Evolutionary conservation across 2,329 filamentous ascomycete species (phyloP).

Genomic region (Botrytis elliptica): DNA sequence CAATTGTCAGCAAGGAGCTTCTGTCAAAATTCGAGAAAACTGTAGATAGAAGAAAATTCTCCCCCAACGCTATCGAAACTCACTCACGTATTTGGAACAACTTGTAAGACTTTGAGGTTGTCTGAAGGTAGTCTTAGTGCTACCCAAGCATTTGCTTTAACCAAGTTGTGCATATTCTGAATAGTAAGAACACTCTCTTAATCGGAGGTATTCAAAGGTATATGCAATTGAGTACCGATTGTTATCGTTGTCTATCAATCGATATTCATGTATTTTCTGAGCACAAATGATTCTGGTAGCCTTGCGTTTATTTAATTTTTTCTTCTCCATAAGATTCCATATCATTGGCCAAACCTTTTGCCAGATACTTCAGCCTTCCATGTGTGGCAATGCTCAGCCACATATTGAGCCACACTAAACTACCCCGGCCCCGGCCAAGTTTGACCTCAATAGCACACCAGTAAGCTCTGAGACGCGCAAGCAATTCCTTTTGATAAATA

Average conservation of each 20-base stretch:
- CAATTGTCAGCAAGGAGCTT: conserved; percentile 25
- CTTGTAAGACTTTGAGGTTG: conserved; percentile 55
- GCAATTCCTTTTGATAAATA: conserved; percentile 2
- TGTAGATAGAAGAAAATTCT: conserved; percentile 21
- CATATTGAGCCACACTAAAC: neutral
- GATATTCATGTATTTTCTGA: neutral
- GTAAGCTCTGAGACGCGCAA: conserved; percentile 9
- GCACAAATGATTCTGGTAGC: neutral
- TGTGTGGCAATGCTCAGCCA: neutral
- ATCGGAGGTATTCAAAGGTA: neutral
- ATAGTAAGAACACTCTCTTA: neutral
- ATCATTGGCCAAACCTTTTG: neutral
- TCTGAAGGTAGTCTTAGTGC: conserved; percentile 60
- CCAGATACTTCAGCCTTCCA: neutral
- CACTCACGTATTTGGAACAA: conserved; percentile 59
- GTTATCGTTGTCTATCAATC: neutral
- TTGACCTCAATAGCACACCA: neutral
- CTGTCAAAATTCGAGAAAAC: neutral
- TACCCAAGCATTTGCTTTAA: conserved; percentile 61
- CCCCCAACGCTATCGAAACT: conserved; percentile 28
- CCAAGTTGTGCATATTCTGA: conserved; percentile 40
- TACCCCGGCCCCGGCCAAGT: neutral
- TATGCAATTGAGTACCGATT: neutral
- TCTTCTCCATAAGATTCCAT: neutral
- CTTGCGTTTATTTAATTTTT: conserved; percentile 8